Conservation (phyloP, 129 eudicot genomes). For the Ambrosia artemisiifolia region DNA sequence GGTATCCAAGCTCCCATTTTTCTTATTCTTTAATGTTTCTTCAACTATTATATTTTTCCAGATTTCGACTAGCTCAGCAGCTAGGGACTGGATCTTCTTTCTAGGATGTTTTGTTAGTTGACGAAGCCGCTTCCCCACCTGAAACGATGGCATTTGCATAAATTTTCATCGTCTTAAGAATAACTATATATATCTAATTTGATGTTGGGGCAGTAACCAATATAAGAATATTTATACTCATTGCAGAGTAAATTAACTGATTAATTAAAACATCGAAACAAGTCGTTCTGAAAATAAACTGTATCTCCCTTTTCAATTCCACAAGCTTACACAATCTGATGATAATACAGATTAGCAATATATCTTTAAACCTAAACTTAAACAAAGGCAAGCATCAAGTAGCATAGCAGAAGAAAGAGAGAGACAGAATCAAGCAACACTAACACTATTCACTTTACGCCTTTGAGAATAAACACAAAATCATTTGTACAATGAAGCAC, state of each 20-base stretch:
- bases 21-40: conserved; percentile 57
- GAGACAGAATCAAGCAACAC: neutral
- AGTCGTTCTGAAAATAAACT: neutral
- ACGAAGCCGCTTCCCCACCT: conserved; percentile 87
- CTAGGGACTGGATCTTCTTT: conserved; percentile 66
- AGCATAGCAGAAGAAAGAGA: neutral
- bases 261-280: neutral
- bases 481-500: neutral
- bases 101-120: conserved; percentile 79
- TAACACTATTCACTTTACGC: neutral
- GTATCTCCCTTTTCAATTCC: neutral
- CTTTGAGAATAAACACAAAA: neutral
- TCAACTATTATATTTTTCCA: conserved; percentile 82
- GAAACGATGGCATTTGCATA: conserved; percentile 16
- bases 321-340: neutral
- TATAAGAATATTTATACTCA: neutral
- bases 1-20: conserved; percentile 40
- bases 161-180: neutral
- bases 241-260: neutral
- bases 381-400: neutral
- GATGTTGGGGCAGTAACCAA: neutral
- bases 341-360: neutral
- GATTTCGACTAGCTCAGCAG: conserved; percentile 63
- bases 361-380: neutral
- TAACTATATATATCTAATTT: neutral